Evolutionary conservation across 179 eudicot species (phyloP).

Genomic region (Silene vulgaris): DNA sequence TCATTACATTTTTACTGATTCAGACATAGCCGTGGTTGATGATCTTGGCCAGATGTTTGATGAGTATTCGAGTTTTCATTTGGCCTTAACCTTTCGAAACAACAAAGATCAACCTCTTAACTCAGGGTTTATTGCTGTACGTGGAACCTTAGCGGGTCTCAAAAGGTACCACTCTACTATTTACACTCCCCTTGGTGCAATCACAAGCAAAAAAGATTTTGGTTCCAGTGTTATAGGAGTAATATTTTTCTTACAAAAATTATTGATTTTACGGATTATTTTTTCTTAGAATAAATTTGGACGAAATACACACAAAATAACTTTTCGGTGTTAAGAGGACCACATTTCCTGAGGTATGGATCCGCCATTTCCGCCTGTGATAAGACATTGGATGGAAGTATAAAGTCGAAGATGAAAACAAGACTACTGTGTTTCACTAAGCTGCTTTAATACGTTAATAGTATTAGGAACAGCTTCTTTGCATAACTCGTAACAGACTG

Average conservation of each 20-base stretch:
- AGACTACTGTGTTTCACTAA: not conserved
- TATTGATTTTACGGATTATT: too few relatives aligned
- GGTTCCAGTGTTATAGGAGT: too few relatives aligned
- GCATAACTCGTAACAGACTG: not conserved
- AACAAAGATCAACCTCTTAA: slow-evolving; percentile 92
- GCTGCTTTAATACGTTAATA: not conserved
- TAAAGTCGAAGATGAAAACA: not conserved
- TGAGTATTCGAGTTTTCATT: slow-evolving; percentile 48
- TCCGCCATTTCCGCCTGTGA: too few relatives aligned
- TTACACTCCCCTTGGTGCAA: not conserved
- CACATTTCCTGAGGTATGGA: too few relatives aligned
- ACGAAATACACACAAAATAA: too few relatives aligned
- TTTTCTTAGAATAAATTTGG: too few relatives aligned
- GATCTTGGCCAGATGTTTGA: slow-evolving; percentile 64
- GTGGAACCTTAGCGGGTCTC: slow-evolving; percentile 73
- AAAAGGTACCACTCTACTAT: slow-evolving; percentile 39
- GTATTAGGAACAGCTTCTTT: not conserved
- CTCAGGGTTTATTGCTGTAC: slow-evolving; percentile 89
- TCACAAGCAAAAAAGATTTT: too few relatives aligned
- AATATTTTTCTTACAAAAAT: too few relatives aligned
- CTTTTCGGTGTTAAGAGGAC: too few relatives aligned
- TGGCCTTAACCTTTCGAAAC: slow-evolving; percentile 90
- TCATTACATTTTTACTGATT: slow-evolving; percentile 80
- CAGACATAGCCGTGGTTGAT: slow-evolving; percentile 81
- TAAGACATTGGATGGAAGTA: not conserved